Conservation (phyloP, 2,329 filamentous ascomycete genomes). For the Nothophoma quercina region DNA sequence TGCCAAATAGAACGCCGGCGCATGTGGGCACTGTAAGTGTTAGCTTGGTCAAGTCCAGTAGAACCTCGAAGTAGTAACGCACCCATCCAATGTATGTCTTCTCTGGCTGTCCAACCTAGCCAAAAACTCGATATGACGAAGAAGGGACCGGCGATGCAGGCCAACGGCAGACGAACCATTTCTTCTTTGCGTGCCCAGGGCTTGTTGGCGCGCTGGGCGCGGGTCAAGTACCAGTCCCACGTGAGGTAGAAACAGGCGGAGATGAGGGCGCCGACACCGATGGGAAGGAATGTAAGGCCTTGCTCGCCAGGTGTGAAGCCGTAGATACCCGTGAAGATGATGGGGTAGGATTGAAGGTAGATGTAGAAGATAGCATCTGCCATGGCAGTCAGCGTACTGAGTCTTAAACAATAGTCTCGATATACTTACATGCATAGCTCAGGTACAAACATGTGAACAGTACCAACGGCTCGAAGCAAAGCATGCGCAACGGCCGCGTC, state of each 20-base stretch:
- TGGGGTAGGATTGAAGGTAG: constrained; percentile 77
- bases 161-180: constrained; percentile 74
- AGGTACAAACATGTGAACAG: constrained; percentile 75
- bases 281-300: constrained; percentile 73
- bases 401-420: not conserved
- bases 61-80: too few relatives aligned
- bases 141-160: constrained; percentile 73
- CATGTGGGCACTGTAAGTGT: constrained; percentile 54
- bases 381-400: not conserved
- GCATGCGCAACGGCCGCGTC: constrained; percentile 75
- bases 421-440: constrained; percentile 61
- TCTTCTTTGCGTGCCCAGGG: constrained; percentile 70
- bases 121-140: constrained; percentile 54
- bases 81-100: constrained; percentile 53
- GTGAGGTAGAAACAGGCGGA: constrained; percentile 68
- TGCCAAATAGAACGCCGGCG: constrained; percentile 53
- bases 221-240: constrained; percentile 68
- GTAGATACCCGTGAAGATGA: constrained; percentile 71
- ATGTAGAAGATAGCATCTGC: constrained; percentile 68
- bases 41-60: too few relatives aligned
- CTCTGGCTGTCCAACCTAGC: constrained; percentile 52
- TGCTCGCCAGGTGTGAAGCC: constrained; percentile 68
- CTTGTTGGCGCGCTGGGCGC: constrained; percentile 57
- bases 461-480: constrained; percentile 76
- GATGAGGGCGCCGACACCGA: constrained; percentile 69